phyloP scores from a whole-genome alignment of 805 yeast genomes.

The Scheffersomyces ergatensis region DNA sequence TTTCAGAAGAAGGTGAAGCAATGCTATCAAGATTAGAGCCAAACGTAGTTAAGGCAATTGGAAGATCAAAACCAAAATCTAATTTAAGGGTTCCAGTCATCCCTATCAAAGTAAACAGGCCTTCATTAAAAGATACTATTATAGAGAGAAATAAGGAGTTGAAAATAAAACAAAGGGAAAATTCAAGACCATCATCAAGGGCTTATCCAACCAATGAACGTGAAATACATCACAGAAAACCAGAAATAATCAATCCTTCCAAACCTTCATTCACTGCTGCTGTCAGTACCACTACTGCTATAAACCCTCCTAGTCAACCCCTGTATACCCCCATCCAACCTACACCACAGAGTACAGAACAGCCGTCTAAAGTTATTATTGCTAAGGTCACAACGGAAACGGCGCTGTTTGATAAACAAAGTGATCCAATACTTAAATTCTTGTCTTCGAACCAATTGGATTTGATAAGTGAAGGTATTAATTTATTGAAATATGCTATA shows the following conservation, averaged over 20 bases:
- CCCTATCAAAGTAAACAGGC: constrained; percentile 25
- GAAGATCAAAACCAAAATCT: constrained; percentile 38
- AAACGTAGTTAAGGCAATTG: constrained; percentile 56
- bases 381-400: background rate
- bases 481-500: constrained; percentile 35
- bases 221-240: background rate
- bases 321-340: background rate
- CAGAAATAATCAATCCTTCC: background rate
- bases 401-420: constrained; percentile 13
- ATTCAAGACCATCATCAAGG: constrained; percentile 21
- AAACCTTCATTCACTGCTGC: background rate
- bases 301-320: background rate
- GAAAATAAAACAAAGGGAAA: constrained; percentile 15
- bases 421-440: constrained; percentile 36
- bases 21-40: constrained; percentile 40
- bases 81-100: background rate
- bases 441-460: constrained; percentile 29
- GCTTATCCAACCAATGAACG: background rate
- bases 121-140: constrained; percentile 49
- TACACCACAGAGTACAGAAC: background rate
- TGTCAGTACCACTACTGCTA: background rate
- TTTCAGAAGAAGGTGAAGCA: constrained; percentile 50
- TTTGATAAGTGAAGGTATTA: constrained; percentile 33
- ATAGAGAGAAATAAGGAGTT: constrained; percentile 42
- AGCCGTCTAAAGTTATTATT: background rate